Evolutionary conservation across 192 early-diverging fungal genomes (phyloP), one percentile per base, ranked within the genome.

Genomic region (Backusella sp.): DNA sequence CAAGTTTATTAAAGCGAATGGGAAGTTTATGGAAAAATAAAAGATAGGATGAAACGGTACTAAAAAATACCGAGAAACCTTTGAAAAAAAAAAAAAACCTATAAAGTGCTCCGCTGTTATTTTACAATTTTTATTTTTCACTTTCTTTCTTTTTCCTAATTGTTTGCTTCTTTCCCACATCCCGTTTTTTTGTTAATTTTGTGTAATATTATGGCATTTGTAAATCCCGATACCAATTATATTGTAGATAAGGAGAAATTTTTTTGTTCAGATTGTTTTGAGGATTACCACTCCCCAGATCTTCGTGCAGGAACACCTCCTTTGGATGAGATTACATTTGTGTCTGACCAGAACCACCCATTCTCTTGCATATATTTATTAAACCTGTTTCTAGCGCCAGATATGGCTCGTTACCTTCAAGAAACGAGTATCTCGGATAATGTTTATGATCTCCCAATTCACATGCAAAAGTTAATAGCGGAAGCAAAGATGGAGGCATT

Each of bases 1-100:
- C 53, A 3, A 73, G 56, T 26, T 65, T 73, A 73, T 41, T 73
- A n/a, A 37, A 65, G 9, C 17, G 37, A 41, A 28, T 73, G 36
- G 56, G 72, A 23, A 49, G 28, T 12, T 41, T 72, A 23, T 73
- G 72, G 72, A 73, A 41, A 28, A 30, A 37, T 39, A 73, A 37
- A 59, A 11, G 19, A 73, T 37, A 36, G 21, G 56, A 36, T 17
- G n/a, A 14, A 15, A 15, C 35, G n/a, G 12, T 69, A 19, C 17
- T 69, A 69, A 36, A 26, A 69, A 39, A 69, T 23, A 41, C 39
- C 8, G 30, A 69, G 30, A 69, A 69, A 39, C 35, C 39, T 12
- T 37, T 69, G 2, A 67, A 36, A 68, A 69, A 69, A 32, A 68
- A 69, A 69, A 28, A 28, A 28, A 28, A 39, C n/a, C 6, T 69